phyloP scores from a whole-genome alignment of 1,284 basidiomycete genomes.

The Leccinum glutinopallens region DNA sequence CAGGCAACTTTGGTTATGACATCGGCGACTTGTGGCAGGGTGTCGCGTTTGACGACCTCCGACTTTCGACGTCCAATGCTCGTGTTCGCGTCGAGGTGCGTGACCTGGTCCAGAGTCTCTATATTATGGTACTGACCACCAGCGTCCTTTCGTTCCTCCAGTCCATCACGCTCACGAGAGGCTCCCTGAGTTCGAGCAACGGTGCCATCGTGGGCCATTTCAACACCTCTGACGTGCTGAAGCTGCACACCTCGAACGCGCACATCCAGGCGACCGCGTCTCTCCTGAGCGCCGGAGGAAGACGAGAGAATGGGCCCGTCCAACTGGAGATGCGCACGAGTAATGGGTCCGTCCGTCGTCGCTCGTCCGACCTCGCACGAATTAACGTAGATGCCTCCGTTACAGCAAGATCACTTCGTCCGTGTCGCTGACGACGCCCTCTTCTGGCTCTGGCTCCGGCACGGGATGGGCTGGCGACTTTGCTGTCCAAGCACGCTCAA shows the following conservation, averaged over 20 bases:
- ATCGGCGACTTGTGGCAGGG: too few species aligned
- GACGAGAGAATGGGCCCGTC: slow-evolving; percentile 16
- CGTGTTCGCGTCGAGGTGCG: too few species aligned
- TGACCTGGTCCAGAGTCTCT: too few species aligned
- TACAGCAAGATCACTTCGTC: slow-evolving; percentile 22
- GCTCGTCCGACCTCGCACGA: background rate
- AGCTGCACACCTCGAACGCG: slow-evolving; percentile 42
- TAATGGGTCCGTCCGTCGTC: slow-evolving; percentile 36
- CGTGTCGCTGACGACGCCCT: slow-evolving; percentile 15
- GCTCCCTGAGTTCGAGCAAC: too few species aligned
- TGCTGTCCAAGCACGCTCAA: too few species aligned
- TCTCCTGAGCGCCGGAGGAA: slow-evolving; percentile 26
- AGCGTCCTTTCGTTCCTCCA: too few species aligned
- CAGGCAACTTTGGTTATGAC: too few species aligned
- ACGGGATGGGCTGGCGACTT: too few species aligned
- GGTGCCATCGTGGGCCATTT: slow-evolving; percentile 28
- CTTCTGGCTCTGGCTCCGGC: slow-evolving; percentile 1
- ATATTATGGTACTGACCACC: too few species aligned
- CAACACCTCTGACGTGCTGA: slow-evolving; percentile 36
- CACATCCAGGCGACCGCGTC: slow-evolving; percentile 38
- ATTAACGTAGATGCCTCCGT: background rate
- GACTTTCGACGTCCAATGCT: too few species aligned
- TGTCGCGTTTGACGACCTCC: too few species aligned
- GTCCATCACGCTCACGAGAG: too few species aligned
- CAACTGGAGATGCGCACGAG: slow-evolving; percentile 37